phyloP scores from a whole-genome alignment of 768 basidiomycete species.

The Kwoniella europaea region DNA sequence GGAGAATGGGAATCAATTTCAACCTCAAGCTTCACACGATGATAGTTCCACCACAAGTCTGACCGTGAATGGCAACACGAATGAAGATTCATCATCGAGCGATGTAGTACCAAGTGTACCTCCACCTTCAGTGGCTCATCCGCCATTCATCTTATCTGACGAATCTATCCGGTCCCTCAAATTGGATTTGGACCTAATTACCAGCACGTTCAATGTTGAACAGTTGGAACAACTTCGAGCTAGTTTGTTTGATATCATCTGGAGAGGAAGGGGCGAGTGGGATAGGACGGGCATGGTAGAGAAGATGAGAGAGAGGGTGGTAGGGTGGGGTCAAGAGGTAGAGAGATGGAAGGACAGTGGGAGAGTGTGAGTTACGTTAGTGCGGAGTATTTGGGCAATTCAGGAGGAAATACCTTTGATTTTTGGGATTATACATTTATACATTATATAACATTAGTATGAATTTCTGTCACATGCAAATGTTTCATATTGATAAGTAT shows the following conservation, averaged over 20 bases:
- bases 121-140: constrained; percentile 55
- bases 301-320: constrained; percentile 67
- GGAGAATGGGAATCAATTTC: background rate
- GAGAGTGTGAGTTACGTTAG: background rate
- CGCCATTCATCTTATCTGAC: constrained; percentile 74
- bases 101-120: constrained; percentile 65
- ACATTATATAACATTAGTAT: too few relatives aligned
- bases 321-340: constrained; percentile 73
- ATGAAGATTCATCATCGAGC: constrained; percentile 39
- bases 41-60: too few relatives aligned
- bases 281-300: constrained; percentile 70
- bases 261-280: constrained; percentile 83
- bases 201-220: constrained; percentile 73
- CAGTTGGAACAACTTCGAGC: constrained; percentile 93
- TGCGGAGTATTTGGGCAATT: background rate
- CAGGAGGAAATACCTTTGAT: background rate
- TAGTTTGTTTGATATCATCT: constrained; percentile 75
- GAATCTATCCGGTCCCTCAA: constrained; percentile 63
- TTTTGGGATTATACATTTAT: too few relatives aligned
- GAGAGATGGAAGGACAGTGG: constrained; percentile 21
- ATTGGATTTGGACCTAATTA: constrained; percentile 64
- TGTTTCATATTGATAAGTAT: too few relatives aligned
- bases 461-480: too few relatives aligned
- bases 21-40: background rate
- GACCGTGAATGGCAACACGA: constrained; percentile 56